Evolutionary conservation across 129 eudicot genomes (phyloP).

Genomic region (Deinandra increscens): DNA sequence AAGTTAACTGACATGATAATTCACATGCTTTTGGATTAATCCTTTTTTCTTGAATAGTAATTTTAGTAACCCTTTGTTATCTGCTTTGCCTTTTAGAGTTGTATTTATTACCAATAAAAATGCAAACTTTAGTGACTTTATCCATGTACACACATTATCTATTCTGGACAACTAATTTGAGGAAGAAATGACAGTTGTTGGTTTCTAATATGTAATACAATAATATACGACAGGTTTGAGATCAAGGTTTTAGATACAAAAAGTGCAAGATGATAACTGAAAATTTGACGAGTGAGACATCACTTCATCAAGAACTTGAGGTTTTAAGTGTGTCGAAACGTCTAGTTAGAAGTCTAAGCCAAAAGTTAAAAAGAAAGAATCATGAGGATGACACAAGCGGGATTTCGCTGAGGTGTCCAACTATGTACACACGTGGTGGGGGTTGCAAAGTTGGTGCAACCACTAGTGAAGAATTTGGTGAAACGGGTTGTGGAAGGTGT

Average conservation of each 20-base stretch:
- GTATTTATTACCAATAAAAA: neutral
- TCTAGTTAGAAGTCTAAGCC: conserved; percentile 74
- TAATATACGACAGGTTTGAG: conserved; percentile 21
- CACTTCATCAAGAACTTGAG: conserved; percentile 58
- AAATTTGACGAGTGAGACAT: conserved; percentile 46
- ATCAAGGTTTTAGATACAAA: neutral
- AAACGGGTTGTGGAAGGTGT: conserved; percentile 50
- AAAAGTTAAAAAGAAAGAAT: conserved; percentile 62
- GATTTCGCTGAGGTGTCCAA: conserved; percentile 71
- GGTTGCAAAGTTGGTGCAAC: conserved; percentile 97
- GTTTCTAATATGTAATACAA: conserved; percentile 14
- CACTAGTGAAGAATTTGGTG: conserved; percentile 61
- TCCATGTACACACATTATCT: neutral
- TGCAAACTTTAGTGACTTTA: neutral
- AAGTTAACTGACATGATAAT: neutral
- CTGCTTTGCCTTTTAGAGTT: neutral
- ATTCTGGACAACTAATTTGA: neutral
- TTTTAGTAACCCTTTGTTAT: no score
- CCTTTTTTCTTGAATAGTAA: neutral
- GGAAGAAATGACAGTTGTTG: neutral
- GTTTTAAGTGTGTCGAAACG: conserved; percentile 70
- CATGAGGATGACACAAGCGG: conserved; percentile 48
- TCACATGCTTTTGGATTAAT: neutral
- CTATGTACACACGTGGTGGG: conserved; percentile 64
- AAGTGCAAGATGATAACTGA: conserved; percentile 45